phyloP scores from a whole-genome alignment of 176 grass and related monocot genomes.

The Zea mays region Zm-B73-REFERENCE-NAM-5.0 NC_050099.1:5657001-5657500 shows the following conservation, averaged over 20 bases:
- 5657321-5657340: conserved; percentile 43
- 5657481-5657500: background rate
- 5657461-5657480: conserved; percentile 73
- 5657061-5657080: conserved; percentile 94
- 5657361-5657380: conserved; percentile 16
- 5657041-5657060: conserved; percentile 93
- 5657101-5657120: background rate
- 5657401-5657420: conserved; percentile 87
- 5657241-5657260: conserved; percentile 57
- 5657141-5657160: conserved; percentile 7
- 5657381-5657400: conserved; percentile 57
- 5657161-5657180: conserved; percentile 25
- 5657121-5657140: background rate
- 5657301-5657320: conserved; percentile 59
- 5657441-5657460: conserved; percentile 60
- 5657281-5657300: conserved; percentile 71
- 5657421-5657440: conserved; percentile 81
- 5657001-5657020: conserved; percentile 82
- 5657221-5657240: conserved; percentile 70
- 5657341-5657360: conserved; percentile 23
- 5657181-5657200: conserved; percentile 53
- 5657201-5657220: conserved; percentile 58
- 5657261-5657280: conserved; percentile 68
- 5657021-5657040: conserved; percentile 78
- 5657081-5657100: conserved; percentile 89